Conservation (phyloP, 257 asterid species). For the Solanum ossicruentum region DNA sequence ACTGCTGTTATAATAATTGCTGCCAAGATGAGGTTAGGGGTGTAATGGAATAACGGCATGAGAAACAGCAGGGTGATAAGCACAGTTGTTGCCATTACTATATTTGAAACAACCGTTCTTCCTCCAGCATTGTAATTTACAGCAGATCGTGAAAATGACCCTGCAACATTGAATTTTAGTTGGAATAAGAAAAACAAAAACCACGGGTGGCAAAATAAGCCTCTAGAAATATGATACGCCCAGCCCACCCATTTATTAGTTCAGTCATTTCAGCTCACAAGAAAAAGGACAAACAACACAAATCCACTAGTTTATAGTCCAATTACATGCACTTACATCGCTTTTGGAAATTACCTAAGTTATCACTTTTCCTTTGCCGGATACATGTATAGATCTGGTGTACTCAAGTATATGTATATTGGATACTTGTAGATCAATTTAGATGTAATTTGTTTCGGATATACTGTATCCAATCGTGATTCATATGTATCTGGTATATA, state of each 20-base stretch:
- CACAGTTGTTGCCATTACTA: conserved; percentile 72
- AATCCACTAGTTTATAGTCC: too few relatives aligned
- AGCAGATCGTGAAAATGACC: conserved; percentile 94
- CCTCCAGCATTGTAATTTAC: conserved; percentile 91
- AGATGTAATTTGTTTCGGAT: too few relatives aligned
- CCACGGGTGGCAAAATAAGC: not conserved
- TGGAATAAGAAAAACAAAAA: not conserved
- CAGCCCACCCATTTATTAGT: too few relatives aligned
- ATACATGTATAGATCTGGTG: too few relatives aligned
- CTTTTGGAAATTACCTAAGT: too few relatives aligned
- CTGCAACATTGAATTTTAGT: conserved; percentile 11
- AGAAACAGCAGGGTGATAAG: conserved; percentile 69
- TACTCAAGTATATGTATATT: too few relatives aligned
- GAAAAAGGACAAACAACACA: too few relatives aligned
- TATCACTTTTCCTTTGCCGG: too few relatives aligned
- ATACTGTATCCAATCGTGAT: too few relatives aligned
- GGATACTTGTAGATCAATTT: too few relatives aligned
- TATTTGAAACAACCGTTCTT: conserved; percentile 59
- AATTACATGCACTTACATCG: too few relatives aligned
- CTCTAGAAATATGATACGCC: not conserved
- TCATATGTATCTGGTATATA: too few relatives aligned
- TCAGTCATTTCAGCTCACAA: not conserved
- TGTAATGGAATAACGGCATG: conserved; percentile 79
- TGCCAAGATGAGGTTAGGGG: conserved; percentile 75
- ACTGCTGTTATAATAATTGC: conserved; percentile 92